These are phyloP conservation scores for Flaveria ramosissima DNA, from an alignment of 129 eudicot species.

Conservation along the genomic window DNA sequence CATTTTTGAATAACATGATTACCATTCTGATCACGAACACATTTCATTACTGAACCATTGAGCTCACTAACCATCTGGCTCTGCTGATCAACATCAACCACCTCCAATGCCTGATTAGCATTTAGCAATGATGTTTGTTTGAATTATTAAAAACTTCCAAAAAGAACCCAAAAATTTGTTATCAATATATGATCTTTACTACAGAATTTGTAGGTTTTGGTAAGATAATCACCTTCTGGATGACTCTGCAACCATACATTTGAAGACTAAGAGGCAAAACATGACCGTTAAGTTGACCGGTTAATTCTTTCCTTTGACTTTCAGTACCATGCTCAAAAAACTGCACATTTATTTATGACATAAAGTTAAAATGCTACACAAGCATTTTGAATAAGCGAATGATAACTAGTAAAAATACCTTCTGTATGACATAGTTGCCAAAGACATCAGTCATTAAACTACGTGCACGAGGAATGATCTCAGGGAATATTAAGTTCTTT, in stretches of 20 bases:
- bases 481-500: conserved; percentile 60
- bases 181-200: conserved; percentile 14
- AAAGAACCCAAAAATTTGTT: conserved; percentile 30
- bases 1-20: conserved; percentile 90
- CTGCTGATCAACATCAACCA: conserved; percentile 57
- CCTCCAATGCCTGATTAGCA: conserved; percentile 65
- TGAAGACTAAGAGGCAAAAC: conserved; percentile 80
- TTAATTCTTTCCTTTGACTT: conserved; percentile 75
- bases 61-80: conserved; percentile 58
- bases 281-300: conserved; percentile 66
- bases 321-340: conserved; percentile 93
- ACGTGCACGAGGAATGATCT: conserved; percentile 74
- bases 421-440: conserved; percentile 95
- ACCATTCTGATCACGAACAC: conserved; percentile 92
- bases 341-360: conserved; percentile 50
- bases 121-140: background rate
- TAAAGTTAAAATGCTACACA: background rate
- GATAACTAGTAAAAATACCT: conserved; percentile 40
- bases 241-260: conserved; percentile 85
- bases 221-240: conserved; percentile 59
- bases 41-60: conserved; percentile 81
- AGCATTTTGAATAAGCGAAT: conserved; percentile 19
- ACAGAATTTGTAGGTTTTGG: background rate
- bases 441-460: conserved; percentile 83
- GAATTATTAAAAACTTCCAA: conserved; percentile 27